Percentiles rank a stretch among this genome's conserved stretches.
Evolutionary conservation across 345 rosid genomes (phyloP).

Genomic region (Lepidium aucheri): DNA sequence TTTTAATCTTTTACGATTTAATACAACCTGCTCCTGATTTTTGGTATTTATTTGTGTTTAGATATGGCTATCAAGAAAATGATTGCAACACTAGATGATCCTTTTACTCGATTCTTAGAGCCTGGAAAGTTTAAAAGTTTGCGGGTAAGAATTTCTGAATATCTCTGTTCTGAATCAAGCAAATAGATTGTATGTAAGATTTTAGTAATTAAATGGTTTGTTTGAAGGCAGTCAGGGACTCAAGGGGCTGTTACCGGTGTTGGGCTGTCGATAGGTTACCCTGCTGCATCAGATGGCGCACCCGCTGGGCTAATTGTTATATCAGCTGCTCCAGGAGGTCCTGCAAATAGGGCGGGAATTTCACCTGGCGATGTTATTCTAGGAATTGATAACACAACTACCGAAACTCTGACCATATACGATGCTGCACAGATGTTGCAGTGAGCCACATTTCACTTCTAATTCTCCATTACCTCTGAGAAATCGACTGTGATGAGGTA

Average conservation of each 20-base stretch:
- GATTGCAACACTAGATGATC: conserved; percentile 88
- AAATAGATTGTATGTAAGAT: conserved; percentile 15
- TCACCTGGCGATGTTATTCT: conserved; percentile 71
- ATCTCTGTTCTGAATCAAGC: neutral
- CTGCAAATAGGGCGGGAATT: conserved; percentile 79
- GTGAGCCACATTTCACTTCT: conserved; percentile 32
- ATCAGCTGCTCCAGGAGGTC: conserved; percentile 90
- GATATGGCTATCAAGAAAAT: conserved; percentile 84
- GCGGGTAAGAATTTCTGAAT: conserved; percentile 50
- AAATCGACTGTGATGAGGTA: neutral
- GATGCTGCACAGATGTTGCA: conserved; percentile 92
- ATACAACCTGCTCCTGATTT: neutral
- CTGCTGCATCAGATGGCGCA: conserved; percentile 43
- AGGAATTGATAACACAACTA: conserved; percentile 52
- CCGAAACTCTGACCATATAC: conserved; percentile 70
- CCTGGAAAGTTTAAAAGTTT: conserved; percentile 87
- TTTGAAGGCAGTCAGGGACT: conserved; percentile 97
- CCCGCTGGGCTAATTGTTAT: conserved; percentile 68
- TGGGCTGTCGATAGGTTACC: conserved; percentile 91
- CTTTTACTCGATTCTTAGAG: conserved; percentile 88
- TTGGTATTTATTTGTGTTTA: conserved; percentile 31
- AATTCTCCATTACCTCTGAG: neutral
- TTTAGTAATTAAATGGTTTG: conserved; percentile 32
- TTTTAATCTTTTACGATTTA: neutral
- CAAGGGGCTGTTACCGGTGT: conserved; percentile 93